phyloP scores from a whole-genome alignment of 805 yeast genomes.

The Wickerhamiella parazyma region DNA sequence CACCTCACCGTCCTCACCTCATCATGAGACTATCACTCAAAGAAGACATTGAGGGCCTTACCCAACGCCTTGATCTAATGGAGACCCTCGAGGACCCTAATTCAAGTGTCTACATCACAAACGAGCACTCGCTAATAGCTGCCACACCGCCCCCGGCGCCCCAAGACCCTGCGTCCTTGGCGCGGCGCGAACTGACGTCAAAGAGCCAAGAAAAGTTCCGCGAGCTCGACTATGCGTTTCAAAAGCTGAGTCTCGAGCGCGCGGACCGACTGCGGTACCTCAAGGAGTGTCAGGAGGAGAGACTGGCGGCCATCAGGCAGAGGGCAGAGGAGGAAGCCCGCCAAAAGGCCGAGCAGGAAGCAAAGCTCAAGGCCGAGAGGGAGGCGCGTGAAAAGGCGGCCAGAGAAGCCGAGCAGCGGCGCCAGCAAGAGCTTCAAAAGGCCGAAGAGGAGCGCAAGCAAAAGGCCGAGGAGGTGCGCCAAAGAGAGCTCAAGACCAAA shows the following conservation, averaged over 20 bases:
- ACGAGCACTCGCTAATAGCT: not conserved
- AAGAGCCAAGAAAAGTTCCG: not conserved
- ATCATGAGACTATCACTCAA: constrained; percentile 4
- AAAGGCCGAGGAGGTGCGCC: constrained; percentile 8
- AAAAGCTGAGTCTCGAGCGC: constrained; percentile 1
- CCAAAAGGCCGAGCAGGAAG: not conserved
- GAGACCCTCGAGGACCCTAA: constrained; percentile 2
- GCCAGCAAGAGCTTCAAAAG: constrained; percentile 5
- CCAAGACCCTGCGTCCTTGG: not conserved
- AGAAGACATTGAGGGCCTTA: constrained; percentile 1
- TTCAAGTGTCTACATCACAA: not conserved
- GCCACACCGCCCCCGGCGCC: not conserved
- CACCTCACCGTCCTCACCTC: not conserved
- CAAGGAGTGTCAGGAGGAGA: constrained; percentile 14
- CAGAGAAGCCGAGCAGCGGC: constrained; percentile 17
- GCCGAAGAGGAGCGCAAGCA: constrained; percentile 1
- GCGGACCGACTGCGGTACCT: not conserved
- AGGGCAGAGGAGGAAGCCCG: constrained; percentile 7
- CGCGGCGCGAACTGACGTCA: not conserved
- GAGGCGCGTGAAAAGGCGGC: constrained; percentile 16
- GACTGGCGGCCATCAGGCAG: not conserved
- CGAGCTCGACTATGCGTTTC: not conserved
- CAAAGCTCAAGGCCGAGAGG: constrained; percentile 8
- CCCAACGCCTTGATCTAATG: constrained; percentile 5
- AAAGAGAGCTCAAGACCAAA: constrained; percentile 11